These are phyloP conservation scores for Dothideomycetidae sp. DNA, from an alignment of 2,329 filamentous ascomycete genomes.

Conservation along the genomic window DNA sequence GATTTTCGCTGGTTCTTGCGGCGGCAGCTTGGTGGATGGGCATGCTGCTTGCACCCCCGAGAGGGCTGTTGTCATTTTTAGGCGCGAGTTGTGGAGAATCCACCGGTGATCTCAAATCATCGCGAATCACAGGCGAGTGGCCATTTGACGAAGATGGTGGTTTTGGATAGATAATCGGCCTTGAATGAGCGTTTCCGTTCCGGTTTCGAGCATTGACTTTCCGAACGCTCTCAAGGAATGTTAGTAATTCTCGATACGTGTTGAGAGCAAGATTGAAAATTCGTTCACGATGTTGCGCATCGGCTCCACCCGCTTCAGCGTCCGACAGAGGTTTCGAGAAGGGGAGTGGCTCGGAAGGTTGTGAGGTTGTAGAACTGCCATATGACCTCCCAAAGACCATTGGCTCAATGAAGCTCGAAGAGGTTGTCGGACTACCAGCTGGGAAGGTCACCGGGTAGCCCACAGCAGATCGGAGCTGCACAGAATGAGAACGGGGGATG, in stretches of 20 bases:
- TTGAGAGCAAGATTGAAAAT: constrained; percentile 33
- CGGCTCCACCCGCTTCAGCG: constrained; percentile 28
- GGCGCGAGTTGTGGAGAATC: not conserved
- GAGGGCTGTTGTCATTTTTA: not conserved
- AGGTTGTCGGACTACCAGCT: not conserved
- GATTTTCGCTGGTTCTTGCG: not conserved
- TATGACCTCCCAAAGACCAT: not conserved
- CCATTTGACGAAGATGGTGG: constrained; percentile 29
- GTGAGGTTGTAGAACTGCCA: not conserved
- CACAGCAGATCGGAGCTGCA: constrained; percentile 1
- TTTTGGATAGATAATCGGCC: constrained; percentile 47
- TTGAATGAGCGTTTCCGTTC: constrained; percentile 27
- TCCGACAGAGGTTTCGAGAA: constrained; percentile 17
- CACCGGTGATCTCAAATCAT: not conserved
- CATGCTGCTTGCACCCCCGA: not conserved
- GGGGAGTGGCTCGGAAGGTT: not conserved
- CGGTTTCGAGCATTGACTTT: constrained; percentile 25
- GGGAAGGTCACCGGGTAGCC: not conserved
- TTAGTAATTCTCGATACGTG: constrained; percentile 36
- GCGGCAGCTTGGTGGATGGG: not conserved
- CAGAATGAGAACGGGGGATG: constrained; percentile 1
- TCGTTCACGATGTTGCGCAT: constrained; percentile 30
- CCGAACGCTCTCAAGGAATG: constrained; percentile 32
- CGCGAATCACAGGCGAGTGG: constrained; percentile 4
- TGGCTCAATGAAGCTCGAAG: not conserved